phyloP scores from a whole-genome alignment of 169 alveolate genomes.

The Cryptosporidium viatorum region DNA sequence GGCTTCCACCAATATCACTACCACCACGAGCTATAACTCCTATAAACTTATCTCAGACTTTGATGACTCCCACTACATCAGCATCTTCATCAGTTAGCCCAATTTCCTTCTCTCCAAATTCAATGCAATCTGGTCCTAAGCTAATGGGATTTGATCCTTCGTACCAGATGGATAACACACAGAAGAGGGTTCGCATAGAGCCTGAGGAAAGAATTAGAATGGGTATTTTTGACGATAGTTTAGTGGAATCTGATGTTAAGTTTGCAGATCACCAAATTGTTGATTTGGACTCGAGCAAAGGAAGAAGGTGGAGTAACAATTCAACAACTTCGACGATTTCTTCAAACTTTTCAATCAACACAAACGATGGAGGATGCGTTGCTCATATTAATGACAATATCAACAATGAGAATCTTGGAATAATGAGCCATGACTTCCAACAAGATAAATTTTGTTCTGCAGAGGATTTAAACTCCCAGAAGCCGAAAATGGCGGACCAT shows the following conservation, averaged over 20 bases:
- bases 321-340: conserved; percentile 68
- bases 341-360: conserved; percentile 12
- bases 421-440: not conserved
- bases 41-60: conserved; percentile 6
- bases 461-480: conserved; percentile 1
- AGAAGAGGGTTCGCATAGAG: conserved; percentile 15
- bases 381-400: not conserved
- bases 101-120: not conserved
- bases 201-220: not conserved
- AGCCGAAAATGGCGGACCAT: not conserved
- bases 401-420: not conserved
- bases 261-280: conserved; percentile 1
- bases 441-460: conserved; percentile 13
- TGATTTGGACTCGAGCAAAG: conserved; percentile 66
- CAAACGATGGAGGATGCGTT: not conserved
- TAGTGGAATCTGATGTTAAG: not conserved
- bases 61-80: conserved; percentile 21
- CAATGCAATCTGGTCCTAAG: not conserved
- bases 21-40: not conserved
- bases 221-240: conserved; percentile 10
- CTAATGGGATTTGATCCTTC: not conserved
- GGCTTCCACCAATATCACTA: not conserved
- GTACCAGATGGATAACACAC: not conserved
- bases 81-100: not conserved
- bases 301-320: conserved; percentile 74